Conservation (phyloP, 768 basidiomycete species). For the Exidia glandulosa region DNA sequence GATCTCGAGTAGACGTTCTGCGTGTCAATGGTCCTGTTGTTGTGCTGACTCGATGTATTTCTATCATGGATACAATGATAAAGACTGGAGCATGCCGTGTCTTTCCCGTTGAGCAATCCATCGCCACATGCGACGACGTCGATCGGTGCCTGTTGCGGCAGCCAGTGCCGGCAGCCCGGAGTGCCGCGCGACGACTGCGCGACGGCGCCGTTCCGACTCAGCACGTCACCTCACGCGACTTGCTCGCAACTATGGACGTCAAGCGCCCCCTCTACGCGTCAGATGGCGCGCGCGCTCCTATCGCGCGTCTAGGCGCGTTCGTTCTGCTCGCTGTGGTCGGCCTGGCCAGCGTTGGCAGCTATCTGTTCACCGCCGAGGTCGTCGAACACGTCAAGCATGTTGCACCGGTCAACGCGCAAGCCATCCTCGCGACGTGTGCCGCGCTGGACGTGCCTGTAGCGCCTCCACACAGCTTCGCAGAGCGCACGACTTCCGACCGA, state of each 20-base stretch:
- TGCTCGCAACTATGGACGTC: not conserved
- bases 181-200: not conserved
- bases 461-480: constrained; percentile 19
- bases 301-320: not conserved
- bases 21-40: no score
- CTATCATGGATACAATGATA: no score
- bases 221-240: not conserved
- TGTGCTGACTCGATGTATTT: no score
- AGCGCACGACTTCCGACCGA: constrained; percentile 40
- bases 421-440: constrained; percentile 15
- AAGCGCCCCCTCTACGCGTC: not conserved
- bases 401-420: constrained; percentile 1
- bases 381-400: not conserved
- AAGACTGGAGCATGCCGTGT: no score
- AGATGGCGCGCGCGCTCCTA: not conserved
- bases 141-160: not conserved
- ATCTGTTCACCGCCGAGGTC: not conserved
- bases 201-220: no score
- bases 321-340: not conserved
- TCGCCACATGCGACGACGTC: not conserved
- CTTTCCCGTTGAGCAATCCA: no score
- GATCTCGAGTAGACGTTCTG: no score
- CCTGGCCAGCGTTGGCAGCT: not conserved
- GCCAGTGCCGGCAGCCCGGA: not conserved
- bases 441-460: constrained; percentile 17